These are phyloP conservation scores for Tubosaeta sp. DNA, from an alignment of 768 basidiomycete species.

Conservation along the genomic window DNA sequence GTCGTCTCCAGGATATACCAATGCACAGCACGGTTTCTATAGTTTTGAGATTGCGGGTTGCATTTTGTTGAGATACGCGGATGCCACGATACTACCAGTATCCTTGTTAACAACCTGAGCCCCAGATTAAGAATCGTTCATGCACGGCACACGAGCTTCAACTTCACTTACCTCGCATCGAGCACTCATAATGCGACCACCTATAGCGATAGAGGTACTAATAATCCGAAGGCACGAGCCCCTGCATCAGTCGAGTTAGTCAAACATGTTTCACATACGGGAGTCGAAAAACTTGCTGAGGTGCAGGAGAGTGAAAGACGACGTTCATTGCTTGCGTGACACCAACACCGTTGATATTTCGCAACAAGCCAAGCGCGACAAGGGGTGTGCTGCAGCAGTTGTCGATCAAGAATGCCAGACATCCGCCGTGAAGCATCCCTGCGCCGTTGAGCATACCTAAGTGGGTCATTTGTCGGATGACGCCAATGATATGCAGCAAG, in stretches of 20 bases:
- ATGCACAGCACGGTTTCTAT: conserved; percentile 23
- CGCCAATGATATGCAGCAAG: neutral
- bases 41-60: conserved; percentile 53
- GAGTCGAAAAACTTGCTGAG: conserved; percentile 40
- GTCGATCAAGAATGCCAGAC: conserved; percentile 69
- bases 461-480: conserved; percentile 3
- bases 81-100: conserved; percentile 57
- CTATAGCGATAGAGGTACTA: conserved; percentile 62
- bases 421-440: conserved; percentile 74
- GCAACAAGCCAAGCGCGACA: conserved; percentile 58
- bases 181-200: conserved; percentile 66
- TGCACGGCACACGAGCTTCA: neutral
- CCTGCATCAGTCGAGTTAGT: conserved; percentile 31
- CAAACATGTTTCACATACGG: neutral
- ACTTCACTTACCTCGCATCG: conserved; percentile 56
- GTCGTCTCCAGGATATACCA: conserved; percentile 6
- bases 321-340: conserved; percentile 72
- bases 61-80: conserved; percentile 71
- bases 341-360: conserved; percentile 64
- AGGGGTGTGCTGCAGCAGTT: conserved; percentile 69
- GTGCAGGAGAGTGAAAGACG: conserved; percentile 64
- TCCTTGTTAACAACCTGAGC: conserved; percentile 55
- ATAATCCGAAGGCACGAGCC: conserved; percentile 56
- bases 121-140: neutral
- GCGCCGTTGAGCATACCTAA: conserved; percentile 73